Conservation (phyloP, 192 early-diverging fungal genomes). For the Backusella tarrabulga region DNA sequence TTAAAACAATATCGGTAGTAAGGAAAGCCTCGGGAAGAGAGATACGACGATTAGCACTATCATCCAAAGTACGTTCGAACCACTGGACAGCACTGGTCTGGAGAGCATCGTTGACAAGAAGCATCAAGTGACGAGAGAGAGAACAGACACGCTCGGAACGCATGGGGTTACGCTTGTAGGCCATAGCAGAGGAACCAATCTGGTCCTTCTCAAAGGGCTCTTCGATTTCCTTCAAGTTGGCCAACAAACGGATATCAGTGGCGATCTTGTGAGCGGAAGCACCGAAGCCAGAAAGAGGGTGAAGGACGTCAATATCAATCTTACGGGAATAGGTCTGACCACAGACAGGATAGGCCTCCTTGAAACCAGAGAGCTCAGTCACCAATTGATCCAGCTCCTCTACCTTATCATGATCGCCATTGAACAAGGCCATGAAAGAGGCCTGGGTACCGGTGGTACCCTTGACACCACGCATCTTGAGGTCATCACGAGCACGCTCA, state of each 20-base stretch:
- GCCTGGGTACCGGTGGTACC: constrained; percentile 99
- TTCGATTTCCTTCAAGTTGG: constrained; percentile 97
- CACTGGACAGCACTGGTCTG: constrained; percentile 93
- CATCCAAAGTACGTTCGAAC: constrained; percentile 98
- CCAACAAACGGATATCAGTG: constrained; percentile 93
- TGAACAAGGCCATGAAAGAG: constrained; percentile 93
- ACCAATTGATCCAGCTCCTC: constrained; percentile 90
- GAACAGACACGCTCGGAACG: constrained; percentile 96
- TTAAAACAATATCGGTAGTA: constrained; percentile 94
- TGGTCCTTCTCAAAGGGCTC: constrained; percentile 99
- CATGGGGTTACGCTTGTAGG: constrained; percentile 99
- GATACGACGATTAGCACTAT: constrained; percentile 94
- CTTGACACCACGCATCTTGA: constrained; percentile 95
- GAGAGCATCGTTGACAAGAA: constrained; percentile 81
- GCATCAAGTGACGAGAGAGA: constrained; percentile 92
- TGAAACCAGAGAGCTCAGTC: constrained; percentile 85
- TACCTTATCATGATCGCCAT: constrained; percentile 92
- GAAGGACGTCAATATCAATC: constrained; percentile 91
- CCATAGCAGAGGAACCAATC: constrained; percentile 98
- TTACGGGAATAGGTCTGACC: constrained; percentile 99
- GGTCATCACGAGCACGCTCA: constrained; percentile 80
- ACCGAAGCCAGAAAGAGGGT: constrained; percentile 87
- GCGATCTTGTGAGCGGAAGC: constrained; percentile 97
- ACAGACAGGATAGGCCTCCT: constrained; percentile 83
- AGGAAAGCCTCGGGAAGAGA: constrained; percentile 95